Percentiles rank a stretch among this genome's conserved stretches.
Evolutionary conservation across 2,329 filamentous ascomycete genomes (phyloP).

Genomic region (Fusarium domesticum): DNA sequence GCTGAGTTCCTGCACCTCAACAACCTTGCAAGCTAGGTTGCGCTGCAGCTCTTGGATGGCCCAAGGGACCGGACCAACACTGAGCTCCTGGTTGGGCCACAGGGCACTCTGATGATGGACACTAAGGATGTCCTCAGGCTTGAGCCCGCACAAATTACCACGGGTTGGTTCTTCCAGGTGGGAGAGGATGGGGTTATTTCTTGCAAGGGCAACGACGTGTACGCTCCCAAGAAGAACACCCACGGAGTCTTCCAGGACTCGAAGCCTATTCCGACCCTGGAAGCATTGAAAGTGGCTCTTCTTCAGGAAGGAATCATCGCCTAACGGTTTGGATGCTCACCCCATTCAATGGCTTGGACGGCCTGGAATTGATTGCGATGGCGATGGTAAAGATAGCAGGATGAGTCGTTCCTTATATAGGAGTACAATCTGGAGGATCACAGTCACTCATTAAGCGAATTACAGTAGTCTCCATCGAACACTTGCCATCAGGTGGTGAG

Average conservation of each 20-base stretch:
- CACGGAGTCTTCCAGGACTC: conserved; percentile 2
- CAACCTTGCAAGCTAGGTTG: neutral
- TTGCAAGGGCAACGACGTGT: conserved; percentile 1
- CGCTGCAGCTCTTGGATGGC: neutral
- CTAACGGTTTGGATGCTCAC: neutral
- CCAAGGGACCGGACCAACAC: conserved; percentile 1
- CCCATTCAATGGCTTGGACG: neutral
- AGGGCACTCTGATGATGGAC: conserved; percentile 3
- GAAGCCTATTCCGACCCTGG: conserved; percentile 1
- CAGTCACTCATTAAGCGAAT: neutral
- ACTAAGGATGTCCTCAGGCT: conserved; percentile 2
- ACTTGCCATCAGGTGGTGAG: neutral
- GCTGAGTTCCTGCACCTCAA: neutral
- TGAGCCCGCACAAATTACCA: neutral
- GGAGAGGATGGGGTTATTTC: conserved; percentile 3
- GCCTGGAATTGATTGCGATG: conserved; percentile 1
- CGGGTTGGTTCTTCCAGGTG: neutral
- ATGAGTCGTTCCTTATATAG: conserved; percentile 1
- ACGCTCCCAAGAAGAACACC: conserved; percentile 1
- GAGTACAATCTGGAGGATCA: neutral
- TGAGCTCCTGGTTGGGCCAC: conserved; percentile 1
- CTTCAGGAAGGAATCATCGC: conserved; percentile 2
- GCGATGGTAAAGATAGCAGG: neutral
- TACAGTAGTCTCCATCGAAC: neutral
- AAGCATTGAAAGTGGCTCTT: conserved; percentile 1